A percentile compares a stretch with the other conserved stretches of the same genome.
Conservation (phyloP, 192 early-diverging fungal species). For the Phlyctochytrium bullatum region DNA sequence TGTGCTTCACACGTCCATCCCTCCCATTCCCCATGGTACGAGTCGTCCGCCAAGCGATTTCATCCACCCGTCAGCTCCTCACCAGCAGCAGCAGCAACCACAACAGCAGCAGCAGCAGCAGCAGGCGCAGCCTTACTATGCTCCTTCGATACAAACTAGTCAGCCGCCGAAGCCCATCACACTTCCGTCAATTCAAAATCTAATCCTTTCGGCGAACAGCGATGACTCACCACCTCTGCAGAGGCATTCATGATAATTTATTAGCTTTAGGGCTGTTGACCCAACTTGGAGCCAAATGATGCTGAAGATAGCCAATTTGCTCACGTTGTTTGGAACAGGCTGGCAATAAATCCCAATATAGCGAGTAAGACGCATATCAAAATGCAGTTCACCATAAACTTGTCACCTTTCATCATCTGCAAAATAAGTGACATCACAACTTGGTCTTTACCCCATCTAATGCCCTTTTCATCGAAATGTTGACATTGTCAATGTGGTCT, state of each 20-base stretch:
- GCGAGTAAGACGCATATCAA: slow-evolving; percentile 56
- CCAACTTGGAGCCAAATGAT: too few relatives aligned
- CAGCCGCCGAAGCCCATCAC: neutral
- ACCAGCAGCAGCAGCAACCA: neutral
- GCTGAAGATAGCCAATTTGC: neutral
- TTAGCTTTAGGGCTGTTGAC: too few relatives aligned
- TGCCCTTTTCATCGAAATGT: slow-evolving; percentile 53
- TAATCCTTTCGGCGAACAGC: neutral
- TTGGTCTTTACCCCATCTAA: slow-evolving; percentile 47
- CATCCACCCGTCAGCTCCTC: neutral
- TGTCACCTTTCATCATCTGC: slow-evolving; percentile 64
- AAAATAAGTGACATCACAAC: slow-evolving; percentile 1
- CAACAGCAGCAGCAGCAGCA: neutral
- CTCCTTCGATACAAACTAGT: neutral
- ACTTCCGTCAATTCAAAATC: slow-evolving; percentile 5
- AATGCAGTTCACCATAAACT: slow-evolving; percentile 61
- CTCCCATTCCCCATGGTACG: neutral
- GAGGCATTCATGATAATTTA: neutral
- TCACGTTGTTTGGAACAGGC: slow-evolving; percentile 21
- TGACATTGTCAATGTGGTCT: slow-evolving; percentile 59
- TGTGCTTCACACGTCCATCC: neutral
- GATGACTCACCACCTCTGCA: neutral
- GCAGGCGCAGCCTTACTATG: neutral
- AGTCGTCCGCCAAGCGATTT: neutral
- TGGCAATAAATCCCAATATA: slow-evolving; percentile 54